Base-by-base conservation (phyloP, 2,329 filamentous ascomycete species). In the Fusarium tjaetaba region DNA sequence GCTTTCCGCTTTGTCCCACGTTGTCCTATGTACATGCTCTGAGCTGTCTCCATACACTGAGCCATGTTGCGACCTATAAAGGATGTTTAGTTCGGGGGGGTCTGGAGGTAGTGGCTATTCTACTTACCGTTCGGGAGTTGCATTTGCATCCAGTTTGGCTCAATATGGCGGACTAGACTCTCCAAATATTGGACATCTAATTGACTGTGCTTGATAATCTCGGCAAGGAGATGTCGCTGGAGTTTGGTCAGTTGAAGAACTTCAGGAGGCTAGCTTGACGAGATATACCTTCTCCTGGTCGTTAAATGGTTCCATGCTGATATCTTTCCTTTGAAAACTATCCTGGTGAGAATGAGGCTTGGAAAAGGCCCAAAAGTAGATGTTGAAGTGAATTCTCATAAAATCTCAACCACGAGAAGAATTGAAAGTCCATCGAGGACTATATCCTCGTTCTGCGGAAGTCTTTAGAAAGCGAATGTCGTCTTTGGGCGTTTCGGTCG, bases 181-280 rank as follows among this genome's bases (percentile, higher is more conserved):
- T 85, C 83, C 36, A 90, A 79, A 24, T 78, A 79, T 16, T 81
- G 78, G 30, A 88, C 77, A 63, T 88, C 85, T 66, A 89, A 80
- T 36, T 83, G 79, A 81, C 88, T 90, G 68, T 83, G 84, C 75
- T 89, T 90, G 80, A 90, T 86, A 75, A 89, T 87, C 79, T 90
- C 88, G 64, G 84, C 86, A 63, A 90, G 84, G 68, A 90, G 81
- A 77, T 89, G 89, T 71, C 88, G 87, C 88, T 90, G 76, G n/a
- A 53, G 11, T 26, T 55, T 71, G 52, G 70, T 70, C 48, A 65
- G 56, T 51, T 26, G 57, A 15, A 34, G 11, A 28, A 36, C 20
- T 20, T 24, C 18, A 16, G 34, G 4, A 39, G n/a, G 22, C 32
- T 24, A 22, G 26, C 20, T 13, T 5, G 7, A 22, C 15, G 8